Base-by-base conservation (phyloP, 805 yeast species). In the Ogataea paradorogensis region DNA sequence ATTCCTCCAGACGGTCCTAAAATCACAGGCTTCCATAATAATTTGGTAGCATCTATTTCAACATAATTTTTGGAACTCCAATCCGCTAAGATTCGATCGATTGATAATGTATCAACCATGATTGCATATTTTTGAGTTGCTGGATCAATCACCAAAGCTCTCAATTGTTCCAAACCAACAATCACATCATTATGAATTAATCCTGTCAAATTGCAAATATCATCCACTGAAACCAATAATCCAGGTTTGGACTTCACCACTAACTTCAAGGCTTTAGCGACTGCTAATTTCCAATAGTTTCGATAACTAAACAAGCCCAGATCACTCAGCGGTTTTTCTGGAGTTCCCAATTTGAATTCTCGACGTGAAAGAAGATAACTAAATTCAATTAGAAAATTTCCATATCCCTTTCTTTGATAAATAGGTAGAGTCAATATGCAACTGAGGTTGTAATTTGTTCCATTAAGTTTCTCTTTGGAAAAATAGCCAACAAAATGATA, bases 401-500 rank as follows among this genome's bases (percentile, higher is more conserved):
- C 99, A 62, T 84, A 88, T 0, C 98, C 98, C 46, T 78, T 78
- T 35, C 96, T 65, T 62, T 91, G 97, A 57, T 82, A 81, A 3
- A 81, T 80, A 1, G 98, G 99, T 27, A 91, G 65, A 0, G 97
- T 89, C 51, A 93, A 66, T 29, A 93, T 91, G 65, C 99, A 93
- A 43, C 95, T 83, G 16, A 93, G 79, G 53, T 91, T 91, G 58
- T 85, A 88, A 49, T 77, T 81, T 0, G 91, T 78, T 22, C 80
- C 73, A 48, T 81, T 83, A 44, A 84, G 67, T 51, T 82, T 82
- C 53, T 90, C 96, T 54, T 93, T 93, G 16, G 95, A 85, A 58
- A 93, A 93, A 61, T 93, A 93, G 0, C 99, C 99, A 27, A 90
- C 90, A 63, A 93, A 84, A 55, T 86, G 89, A 56, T 82, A 82